Conservation (phyloP, 2,329 filamentous ascomycete genomes). For the Lasiodiplodia sp. region DNA sequence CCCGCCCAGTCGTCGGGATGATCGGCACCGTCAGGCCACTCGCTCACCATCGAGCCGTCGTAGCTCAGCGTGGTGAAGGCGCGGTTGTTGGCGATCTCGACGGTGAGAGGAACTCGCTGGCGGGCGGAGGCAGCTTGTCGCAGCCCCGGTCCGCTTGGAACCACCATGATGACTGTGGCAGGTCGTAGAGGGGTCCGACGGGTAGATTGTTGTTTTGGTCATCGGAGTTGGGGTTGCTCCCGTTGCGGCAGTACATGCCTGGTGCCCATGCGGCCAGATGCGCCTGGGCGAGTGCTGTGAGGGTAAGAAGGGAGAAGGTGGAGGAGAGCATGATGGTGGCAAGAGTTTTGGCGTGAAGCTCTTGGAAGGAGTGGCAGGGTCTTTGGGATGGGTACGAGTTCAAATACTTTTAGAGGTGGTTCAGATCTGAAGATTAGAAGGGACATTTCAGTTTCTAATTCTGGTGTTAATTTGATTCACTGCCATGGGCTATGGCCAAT, state of each 20-base stretch:
- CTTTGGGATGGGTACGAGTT: too few species aligned
- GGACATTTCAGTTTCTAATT: too few species aligned
- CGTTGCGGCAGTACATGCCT: constrained; percentile 52
- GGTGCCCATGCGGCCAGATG: not conserved
- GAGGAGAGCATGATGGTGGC: too few species aligned
- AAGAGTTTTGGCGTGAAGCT: too few species aligned
- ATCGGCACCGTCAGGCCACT: constrained; percentile 58
- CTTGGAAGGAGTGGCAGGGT: too few species aligned
- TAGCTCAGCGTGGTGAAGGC: constrained; percentile 58
- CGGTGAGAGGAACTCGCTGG: constrained; percentile 52
- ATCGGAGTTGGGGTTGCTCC: constrained; percentile 41
- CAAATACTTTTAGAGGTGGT: too few species aligned
- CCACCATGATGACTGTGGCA: constrained; percentile 58
- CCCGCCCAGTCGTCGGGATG: constrained; percentile 57
- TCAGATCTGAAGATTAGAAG: too few species aligned
- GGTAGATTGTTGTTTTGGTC: constrained; percentile 54
- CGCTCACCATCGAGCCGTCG: constrained; percentile 45
- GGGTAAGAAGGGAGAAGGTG: too few species aligned
- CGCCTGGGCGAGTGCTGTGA: too few species aligned
- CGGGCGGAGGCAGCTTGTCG: constrained; percentile 48
- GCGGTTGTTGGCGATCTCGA: constrained; percentile 60
- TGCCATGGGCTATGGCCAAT: too few species aligned
- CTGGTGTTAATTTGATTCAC: too few species aligned
- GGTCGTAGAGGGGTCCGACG: constrained; percentile 57
- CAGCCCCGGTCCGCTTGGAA: constrained; percentile 60